Evolutionary conservation across 257 asterid species (phyloP), one percentile per base, ranked within the genome.

Genomic region (Petunia axillaris): DNA sequence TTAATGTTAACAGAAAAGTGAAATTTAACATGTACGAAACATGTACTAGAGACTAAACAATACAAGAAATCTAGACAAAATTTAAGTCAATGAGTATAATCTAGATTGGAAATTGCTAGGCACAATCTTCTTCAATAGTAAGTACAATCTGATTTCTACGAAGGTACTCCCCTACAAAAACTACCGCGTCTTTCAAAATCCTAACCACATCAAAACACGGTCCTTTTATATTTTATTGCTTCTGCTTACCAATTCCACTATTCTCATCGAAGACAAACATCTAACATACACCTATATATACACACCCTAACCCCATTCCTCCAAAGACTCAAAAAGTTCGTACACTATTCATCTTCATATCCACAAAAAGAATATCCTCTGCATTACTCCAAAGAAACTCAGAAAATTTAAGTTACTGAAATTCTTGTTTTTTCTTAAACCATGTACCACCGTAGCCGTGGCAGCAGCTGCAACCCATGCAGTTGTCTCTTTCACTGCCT

Each of bases 391-490:
- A 11, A 2, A 16, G 55, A 64, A 1, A 6, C 13, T 5, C 4
- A 6, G 64, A 15, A 4, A 1, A 25, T 25, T 25, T 25, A 25
- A 25, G 25, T 25, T 25, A 25, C 25, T 54, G 3, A 25, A 25
- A 8, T 8, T 38, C 35, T 13, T 16, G 44, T 35, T 6, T 66
- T 25, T 66, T 41, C 79, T 65, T 57, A 15, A 68, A 2, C 43
- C 25, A 11, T 35, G 63, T 90, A 95, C 86, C 86, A 86, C 71
- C 75, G 87, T 77, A 79, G 87, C 13, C 84, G 96, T 73, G 89
- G 88, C 66, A 84, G 92, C 78, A 75, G 87, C 79, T 91, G 94
- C 89, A 94, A 92, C 78, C 98, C 98, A 0, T 91, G 93, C 74
- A 85, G 96, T 77, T 94, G 97, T 85, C 53, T 94, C 79, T 64